A percentile compares a stretch with the other conserved stretches of the same genome.
Conservation (phyloP, 1,139 yeast genomes). For the Yamadazyma songkhlaensis region DNA sequence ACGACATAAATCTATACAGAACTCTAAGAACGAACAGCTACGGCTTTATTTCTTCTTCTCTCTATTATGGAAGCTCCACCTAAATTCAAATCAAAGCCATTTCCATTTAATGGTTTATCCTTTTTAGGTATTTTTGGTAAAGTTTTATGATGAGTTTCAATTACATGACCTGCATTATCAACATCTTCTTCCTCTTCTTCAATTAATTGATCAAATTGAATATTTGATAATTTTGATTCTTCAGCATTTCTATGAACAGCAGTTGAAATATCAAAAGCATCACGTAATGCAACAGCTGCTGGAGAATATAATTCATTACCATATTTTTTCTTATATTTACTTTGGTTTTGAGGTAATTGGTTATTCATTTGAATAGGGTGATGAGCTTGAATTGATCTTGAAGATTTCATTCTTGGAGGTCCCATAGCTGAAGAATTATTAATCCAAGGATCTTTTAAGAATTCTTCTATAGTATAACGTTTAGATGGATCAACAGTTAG, state of each 20-base stretch:
- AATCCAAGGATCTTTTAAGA: constrained; percentile 87
- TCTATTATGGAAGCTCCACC: constrained; percentile 80
- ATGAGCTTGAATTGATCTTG: constrained; percentile 2
- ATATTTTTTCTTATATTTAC: constrained; percentile 19
- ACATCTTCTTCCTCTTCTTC: constrained; percentile 38
- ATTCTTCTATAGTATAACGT: constrained; percentile 75
- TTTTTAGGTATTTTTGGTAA: constrained; percentile 11
- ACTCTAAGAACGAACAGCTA: constrained; percentile 10
- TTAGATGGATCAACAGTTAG: constrained; percentile 79
- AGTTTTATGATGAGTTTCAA: constrained; percentile 17
- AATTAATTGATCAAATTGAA: constrained; percentile 24
- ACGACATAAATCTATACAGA: constrained; percentile 3
- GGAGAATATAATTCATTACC: constrained; percentile 61
- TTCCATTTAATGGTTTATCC: constrained; percentile 15
- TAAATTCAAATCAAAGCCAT: constrained; percentile 64
- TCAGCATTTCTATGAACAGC: constrained; percentile 94
- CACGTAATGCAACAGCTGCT: constrained; percentile 88
- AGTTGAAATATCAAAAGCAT: constrained; percentile 90
- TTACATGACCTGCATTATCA: constrained; percentile 16
- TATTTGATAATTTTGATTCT: constrained; percentile 57
- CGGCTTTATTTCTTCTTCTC: constrained; percentile 51
- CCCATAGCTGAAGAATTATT: constrained; percentile 12
- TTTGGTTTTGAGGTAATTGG: constrained; percentile 14
- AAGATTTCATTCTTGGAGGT: constrained; percentile 7
- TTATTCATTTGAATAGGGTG: constrained; percentile 28